Percentiles rank a stretch among this genome's conserved stretches.
Evolutionary conservation across 2,329 filamentous ascomycete species (phyloP).

Genomic region (Fusarium chlamydosporum): DNA sequence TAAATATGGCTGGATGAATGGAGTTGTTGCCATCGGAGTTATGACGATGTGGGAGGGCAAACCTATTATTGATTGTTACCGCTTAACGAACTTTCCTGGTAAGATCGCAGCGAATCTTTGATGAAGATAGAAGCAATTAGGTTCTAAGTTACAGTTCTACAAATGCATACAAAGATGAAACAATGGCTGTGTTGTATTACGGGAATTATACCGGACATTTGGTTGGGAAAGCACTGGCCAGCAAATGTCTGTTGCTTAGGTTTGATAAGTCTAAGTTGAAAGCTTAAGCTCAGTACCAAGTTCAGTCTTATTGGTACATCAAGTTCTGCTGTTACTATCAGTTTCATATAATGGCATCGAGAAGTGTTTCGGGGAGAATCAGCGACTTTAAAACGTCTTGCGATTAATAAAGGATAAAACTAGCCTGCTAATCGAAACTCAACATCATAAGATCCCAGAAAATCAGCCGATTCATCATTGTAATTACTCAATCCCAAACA

Average conservation of each 20-base stretch:
- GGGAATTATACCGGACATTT: too few relatives aligned
- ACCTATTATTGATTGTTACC: slow-evolving; percentile 43
- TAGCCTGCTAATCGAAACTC: not conserved
- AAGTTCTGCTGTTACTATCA: too few relatives aligned
- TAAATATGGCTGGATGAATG: slow-evolving; percentile 37
- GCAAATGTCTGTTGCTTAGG: too few relatives aligned
- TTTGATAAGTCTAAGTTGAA: too few relatives aligned
- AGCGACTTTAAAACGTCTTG: not conserved
- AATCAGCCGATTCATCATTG: not conserved
- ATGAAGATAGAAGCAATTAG: not conserved
- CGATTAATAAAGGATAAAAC: not conserved
- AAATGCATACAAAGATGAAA: not conserved
- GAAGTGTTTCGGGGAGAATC: too few relatives aligned
- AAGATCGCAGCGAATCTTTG: slow-evolving; percentile 20
- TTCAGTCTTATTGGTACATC: too few relatives aligned
- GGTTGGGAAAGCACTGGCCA: too few relatives aligned
- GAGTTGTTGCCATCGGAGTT: slow-evolving; percentile 32
- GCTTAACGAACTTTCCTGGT: slow-evolving; percentile 43
- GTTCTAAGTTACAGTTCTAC: too few relatives aligned
- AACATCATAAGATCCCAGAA: not conserved
- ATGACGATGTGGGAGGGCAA: slow-evolving; percentile 42
- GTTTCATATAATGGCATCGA: too few relatives aligned
- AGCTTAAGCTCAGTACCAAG: too few relatives aligned
- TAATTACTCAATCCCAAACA: not conserved
- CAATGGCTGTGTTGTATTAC: not conserved